Evolutionary conservation across 2,329 filamentous ascomycete genomes (phyloP), one percentile per base, ranked within the genome.

Genomic region (Arthrobotrys megalospora): DNA sequence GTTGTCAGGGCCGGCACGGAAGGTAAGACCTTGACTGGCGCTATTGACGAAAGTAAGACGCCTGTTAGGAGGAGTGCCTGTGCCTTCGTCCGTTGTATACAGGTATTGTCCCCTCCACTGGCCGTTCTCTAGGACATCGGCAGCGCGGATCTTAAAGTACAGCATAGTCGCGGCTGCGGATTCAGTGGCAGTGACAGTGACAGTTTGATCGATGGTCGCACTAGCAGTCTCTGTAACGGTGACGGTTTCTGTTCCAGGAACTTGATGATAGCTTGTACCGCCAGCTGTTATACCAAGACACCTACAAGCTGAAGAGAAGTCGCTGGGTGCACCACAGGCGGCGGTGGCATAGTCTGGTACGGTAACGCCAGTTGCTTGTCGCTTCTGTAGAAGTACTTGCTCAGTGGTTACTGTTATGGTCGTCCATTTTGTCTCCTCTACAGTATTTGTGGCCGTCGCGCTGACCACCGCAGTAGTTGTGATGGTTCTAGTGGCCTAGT

Each of bases 261-360:
- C 34, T 21, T 65, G 65, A 3, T 34, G 41, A 34, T 76, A 76
- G 34, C 55, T 65, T 48, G 72, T 76, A 6, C 65, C 58, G 12
- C 72, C 72, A 12, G 32, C 28, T 1, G 34, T 66, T 3, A 76
- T 21, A 34, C 65, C 65, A 6, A 76, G 16, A 21, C 72, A 76
- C 8, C 45, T 45, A 14, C 72, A 76, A 11, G 66, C 66, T 38
- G 72, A 76, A 0, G 72, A 36, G 38, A 43, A 76, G 16, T 53
- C 48, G 1, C 28, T 21, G 14, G 47, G 3, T 19, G 43, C 7
- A 2, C 45, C 21, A 19, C 72, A 76, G 8, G 38, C 65, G 14
- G 21, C 36, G 2, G 58, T 43, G n/a, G 55, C 65, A 28, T 65
- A 70, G 24, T 50, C 38, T 3, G 72, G 72, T 6, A 76, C 36